Base-by-base conservation (phyloP, 257 asterid genomes). In the Mentha longifolia region DNA sequence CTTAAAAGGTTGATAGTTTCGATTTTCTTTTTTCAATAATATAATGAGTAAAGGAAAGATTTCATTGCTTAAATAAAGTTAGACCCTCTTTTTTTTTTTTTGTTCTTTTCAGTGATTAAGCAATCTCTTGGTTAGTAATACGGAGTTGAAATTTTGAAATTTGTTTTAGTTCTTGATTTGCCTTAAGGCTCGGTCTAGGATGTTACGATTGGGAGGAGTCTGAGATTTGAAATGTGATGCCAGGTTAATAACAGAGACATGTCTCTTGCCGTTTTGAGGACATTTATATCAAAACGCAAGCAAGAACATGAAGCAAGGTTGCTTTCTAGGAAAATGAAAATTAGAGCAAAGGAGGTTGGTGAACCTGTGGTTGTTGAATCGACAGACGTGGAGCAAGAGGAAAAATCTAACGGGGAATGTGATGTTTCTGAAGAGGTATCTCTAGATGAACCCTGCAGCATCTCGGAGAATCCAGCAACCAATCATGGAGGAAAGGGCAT, bases 241-340 rank as follows among this genome's bases (percentile, higher is more conserved):
- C 89, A 95, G 99, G 98, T 95, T 70, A 89, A 95, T 60, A 92
- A 95, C 78, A 85, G 98, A 77, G 99, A 95, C 76, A 85, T 95
- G 92, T 95, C 99, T 17, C 84, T 95, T 77, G 97, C 99, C 25
- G 97, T 95, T 79, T 73, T 92, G 88, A 88, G 99, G 85, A 75
- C 89, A 50, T 92, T 89, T 84, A 74, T 95, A 67, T 73, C 86
- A 9, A 87, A 86, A 66, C 88, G 87, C 41, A 73, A 83, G 65
- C 82, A 82, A 79, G 98, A 95, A 80, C 96, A 92, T 54, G 91
- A 92, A 33, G 76, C 81, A 9, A 46, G 71, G 82, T 57, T 81
- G 61, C 69, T 64, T 65, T 76, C 87, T 8, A 92, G 63, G 78
- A 87, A 74, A 73, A 68, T 14, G 70, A 92, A 85, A 78, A 54